phyloP scores from a whole-genome alignment of 192 early-diverging fungal species.

The Blastocladiella britannica region DNA sequence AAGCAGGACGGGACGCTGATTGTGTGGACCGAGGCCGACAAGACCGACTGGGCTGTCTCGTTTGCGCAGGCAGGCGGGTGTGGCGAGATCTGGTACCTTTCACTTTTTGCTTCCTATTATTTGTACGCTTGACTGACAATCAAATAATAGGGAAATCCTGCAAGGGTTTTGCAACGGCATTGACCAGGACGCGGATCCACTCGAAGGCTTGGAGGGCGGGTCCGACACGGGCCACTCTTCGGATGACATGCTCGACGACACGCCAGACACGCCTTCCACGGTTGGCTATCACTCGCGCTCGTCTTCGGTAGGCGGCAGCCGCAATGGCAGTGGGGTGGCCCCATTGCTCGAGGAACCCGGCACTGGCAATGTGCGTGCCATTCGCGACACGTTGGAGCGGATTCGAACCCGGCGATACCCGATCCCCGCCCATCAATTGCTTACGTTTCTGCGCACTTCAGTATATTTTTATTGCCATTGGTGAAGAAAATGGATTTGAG shows the following conservation, averaged over 20 bases:
- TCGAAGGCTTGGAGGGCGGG: background rate
- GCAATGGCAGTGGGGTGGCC: no score
- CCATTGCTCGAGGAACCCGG: background rate
- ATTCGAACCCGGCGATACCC: no score
- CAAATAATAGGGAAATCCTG: no score
- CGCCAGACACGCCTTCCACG: no score
- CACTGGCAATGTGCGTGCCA: background rate
- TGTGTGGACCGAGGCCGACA: no score
- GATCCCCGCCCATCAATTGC: background rate
- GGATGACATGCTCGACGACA: conserved; percentile 1
- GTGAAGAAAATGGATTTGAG: background rate
- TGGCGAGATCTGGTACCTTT: background rate
- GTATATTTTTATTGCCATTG: background rate
- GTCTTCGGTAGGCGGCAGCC: no score
- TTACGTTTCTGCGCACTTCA: background rate
- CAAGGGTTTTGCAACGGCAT: background rate
- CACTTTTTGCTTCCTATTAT: background rate
- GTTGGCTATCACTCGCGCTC: no score
- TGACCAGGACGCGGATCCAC: background rate
- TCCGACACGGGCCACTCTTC: background rate
- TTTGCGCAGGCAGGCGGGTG: background rate
- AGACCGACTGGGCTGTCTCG: background rate
- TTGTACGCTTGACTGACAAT: background rate
- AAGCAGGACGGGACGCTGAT: no score
- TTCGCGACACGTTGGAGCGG: background rate